phyloP scores from a whole-genome alignment of 306 rosid genomes.

The Spatholobus suberectus region DNA sequence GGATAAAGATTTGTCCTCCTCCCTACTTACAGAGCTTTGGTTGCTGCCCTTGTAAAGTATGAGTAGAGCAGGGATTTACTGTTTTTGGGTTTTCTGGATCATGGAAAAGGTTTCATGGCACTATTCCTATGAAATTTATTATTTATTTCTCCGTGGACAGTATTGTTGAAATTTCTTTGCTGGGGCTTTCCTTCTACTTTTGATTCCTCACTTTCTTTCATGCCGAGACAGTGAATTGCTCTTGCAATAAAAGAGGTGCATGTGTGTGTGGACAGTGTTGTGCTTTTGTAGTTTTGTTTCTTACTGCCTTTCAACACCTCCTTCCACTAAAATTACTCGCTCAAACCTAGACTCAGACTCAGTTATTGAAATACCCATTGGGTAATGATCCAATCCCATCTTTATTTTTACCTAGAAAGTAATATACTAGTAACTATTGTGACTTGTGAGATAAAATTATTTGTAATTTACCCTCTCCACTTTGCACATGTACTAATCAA shows the following conservation, averaged over 20 bases:
- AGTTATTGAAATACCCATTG: neutral
- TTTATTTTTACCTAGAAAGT: neutral
- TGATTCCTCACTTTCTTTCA: conserved; percentile 2
- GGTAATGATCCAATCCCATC: neutral
- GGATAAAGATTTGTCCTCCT: conserved; percentile 10
- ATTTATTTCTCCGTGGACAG: conserved; percentile 20
- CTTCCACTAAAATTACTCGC: neutral
- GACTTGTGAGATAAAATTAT: neutral
- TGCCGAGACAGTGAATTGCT: conserved; percentile 37
- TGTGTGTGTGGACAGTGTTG: neutral
- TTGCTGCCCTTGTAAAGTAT: conserved; percentile 37
- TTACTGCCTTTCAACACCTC: neutral
- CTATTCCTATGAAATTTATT: neutral
- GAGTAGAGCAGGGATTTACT: conserved; percentile 20
- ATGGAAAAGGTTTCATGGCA: conserved; percentile 24
- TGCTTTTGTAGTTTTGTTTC: neutral
- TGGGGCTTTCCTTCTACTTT: conserved; percentile 9
- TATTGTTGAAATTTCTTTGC: conserved; percentile 26
- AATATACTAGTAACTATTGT: neutral
- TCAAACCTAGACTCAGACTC: neutral
- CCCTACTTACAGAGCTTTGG: conserved; percentile 29
- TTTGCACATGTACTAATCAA: neutral
- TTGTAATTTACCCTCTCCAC: neutral
- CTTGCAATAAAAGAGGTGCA: conserved; percentile 22
- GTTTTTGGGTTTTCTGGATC: conserved; percentile 20